Conservation (phyloP, 1,284 basidiomycete genomes). For the Leccinum variabile region DNA sequence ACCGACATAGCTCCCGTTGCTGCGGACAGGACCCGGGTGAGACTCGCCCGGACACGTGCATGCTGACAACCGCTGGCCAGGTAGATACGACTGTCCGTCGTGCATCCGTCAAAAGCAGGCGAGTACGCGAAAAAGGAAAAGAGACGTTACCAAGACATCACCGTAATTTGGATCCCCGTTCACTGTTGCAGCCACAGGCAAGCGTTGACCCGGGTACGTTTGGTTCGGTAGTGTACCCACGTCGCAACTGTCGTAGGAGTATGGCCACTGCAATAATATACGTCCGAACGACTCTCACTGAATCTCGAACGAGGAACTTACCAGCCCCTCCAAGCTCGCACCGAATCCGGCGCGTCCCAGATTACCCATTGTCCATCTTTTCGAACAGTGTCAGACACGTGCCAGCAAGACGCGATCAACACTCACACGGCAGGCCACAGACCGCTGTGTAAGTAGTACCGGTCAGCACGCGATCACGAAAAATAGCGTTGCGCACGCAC, state of each 20-base stretch:
- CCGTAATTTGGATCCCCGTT: conserved; percentile 45
- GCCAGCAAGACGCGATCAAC: not conserved
- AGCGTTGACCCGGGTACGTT: conserved; percentile 55
- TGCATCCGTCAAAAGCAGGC: conserved; percentile 5
- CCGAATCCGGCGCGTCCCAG: conserved; percentile 79
- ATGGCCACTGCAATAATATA: conserved; percentile 49
- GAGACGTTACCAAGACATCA: conserved; percentile 39
- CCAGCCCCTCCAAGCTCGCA: conserved; percentile 63
- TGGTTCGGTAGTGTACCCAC: conserved; percentile 84
- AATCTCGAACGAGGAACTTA: conserved; percentile 17
- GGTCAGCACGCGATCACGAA: conserved; percentile 12
- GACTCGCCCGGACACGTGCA: conserved; percentile 82
- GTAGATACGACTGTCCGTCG: conserved; percentile 59
- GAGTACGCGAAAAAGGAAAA: conserved; percentile 1
- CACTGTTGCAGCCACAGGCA: conserved; percentile 46
- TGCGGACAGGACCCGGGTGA: conserved; percentile 75
- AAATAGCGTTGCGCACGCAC: conserved; percentile 30
- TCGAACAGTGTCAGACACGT: conserved; percentile 5
- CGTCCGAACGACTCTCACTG: not conserved
- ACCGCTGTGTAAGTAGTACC: conserved; percentile 38
- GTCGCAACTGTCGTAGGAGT: conserved; percentile 77
- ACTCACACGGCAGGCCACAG: conserved; percentile 73
- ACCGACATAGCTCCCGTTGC: conserved; percentile 64
- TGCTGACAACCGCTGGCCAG: conserved; percentile 77
- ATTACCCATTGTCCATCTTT: conserved; percentile 75